Evolutionary conservation across 805 yeast species (phyloP).

Genomic region (Metschnikowia proteae): DNA sequence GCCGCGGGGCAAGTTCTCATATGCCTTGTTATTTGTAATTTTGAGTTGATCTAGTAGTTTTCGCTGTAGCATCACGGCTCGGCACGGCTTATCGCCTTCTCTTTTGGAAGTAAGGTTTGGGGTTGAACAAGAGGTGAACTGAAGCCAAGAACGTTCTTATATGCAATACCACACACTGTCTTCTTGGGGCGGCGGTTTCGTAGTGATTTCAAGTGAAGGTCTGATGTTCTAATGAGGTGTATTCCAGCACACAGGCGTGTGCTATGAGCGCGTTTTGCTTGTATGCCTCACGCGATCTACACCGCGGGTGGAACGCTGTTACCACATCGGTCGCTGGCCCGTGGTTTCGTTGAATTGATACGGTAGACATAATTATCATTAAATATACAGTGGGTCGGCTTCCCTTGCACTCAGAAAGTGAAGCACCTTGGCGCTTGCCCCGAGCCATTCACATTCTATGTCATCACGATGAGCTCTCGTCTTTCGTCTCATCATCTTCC

Average conservation of each 20-base stretch:
- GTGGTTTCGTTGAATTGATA: not conserved
- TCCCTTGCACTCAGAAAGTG: not conserved
- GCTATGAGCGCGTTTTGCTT: slow-evolving; percentile 5
- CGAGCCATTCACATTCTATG: slow-evolving; percentile 5
- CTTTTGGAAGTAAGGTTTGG: not conserved
- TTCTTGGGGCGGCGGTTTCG: not conserved
- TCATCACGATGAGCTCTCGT: slow-evolving; percentile 3
- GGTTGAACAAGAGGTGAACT: not conserved
- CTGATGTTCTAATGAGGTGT: not conserved
- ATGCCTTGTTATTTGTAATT: slow-evolving; percentile 18
- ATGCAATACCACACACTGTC: not conserved
- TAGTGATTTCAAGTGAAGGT: not conserved
- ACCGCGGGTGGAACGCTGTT: not conserved
- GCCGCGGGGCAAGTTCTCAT: slow-evolving; percentile 15
- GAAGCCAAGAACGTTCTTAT: not conserved
- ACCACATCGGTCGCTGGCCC: too few species aligned
- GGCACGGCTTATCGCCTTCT: not conserved
- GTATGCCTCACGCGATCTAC: slow-evolving; percentile 5
- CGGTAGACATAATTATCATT: slow-evolving; percentile 15
- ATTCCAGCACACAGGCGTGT: not conserved
- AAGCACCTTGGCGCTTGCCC: not conserved
- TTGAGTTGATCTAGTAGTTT: slow-evolving; percentile 16
- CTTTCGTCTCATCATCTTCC: slow-evolving; percentile 21
- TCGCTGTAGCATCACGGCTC: slow-evolving; percentile 8
- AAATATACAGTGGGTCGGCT: slow-evolving; percentile 12